Evolutionary conservation across 1,139 yeast genomes (phyloP).

Genomic region (Meyerozyma athensensis): DNA sequence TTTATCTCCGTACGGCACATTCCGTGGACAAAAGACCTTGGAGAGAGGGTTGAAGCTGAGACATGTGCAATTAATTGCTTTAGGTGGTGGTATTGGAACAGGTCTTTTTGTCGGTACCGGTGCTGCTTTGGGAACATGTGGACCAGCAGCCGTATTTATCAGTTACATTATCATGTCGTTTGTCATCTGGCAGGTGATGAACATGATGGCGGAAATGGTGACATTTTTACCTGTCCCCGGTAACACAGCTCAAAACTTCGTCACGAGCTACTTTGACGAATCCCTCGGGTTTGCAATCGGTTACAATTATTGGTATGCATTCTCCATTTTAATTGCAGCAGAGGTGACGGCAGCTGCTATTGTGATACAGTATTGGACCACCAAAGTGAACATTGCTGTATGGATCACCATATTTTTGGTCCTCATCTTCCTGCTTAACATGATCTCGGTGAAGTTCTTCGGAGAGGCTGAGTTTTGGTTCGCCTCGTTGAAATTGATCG

Average conservation of each 20-base stretch:
- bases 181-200: slow-evolving; percentile 53
- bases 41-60: slow-evolving; percentile 36
- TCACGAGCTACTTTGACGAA: slow-evolving; percentile 30
- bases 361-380: slow-evolving; percentile 55
- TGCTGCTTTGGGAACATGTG: slow-evolving; percentile 38
- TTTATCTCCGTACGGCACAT: slow-evolving; percentile 1
- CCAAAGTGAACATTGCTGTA: slow-evolving; percentile 43
- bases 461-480: slow-evolving; percentile 69
- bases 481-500: slow-evolving; percentile 54
- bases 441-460: slow-evolving; percentile 45
- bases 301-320: slow-evolving; percentile 46
- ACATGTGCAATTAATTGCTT: slow-evolving; percentile 35
- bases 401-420: slow-evolving; percentile 51
- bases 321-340: slow-evolving; percentile 44
- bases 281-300: slow-evolving; percentile 47
- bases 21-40: slow-evolving; percentile 11
- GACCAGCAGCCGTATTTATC: slow-evolving; percentile 48
- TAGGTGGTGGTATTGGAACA: slow-evolving; percentile 40
- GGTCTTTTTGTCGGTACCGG: slow-evolving; percentile 48
- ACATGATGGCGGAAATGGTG: slow-evolving; percentile 59
- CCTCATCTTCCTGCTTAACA: slow-evolving; percentile 33
- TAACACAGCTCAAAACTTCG: slow-evolving; percentile 31
- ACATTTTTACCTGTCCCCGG: slow-evolving; percentile 51
- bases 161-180: slow-evolving; percentile 47
- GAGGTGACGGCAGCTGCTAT: slow-evolving; percentile 52